phyloP scores from a whole-genome alignment of 306 rosid genomes.

The Mimosa pudica region DNA sequence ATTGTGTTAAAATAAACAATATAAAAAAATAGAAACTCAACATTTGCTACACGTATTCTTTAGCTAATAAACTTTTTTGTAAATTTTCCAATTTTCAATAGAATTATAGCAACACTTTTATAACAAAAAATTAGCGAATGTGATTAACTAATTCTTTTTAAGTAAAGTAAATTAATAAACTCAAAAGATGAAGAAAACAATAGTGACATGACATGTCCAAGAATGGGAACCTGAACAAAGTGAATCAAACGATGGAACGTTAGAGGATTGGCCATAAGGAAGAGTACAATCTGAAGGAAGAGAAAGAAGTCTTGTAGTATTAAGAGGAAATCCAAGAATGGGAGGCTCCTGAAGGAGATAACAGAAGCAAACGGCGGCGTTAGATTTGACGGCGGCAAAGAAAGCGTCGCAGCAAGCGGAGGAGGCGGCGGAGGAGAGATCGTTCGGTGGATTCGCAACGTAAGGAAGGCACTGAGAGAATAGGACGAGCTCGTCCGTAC shows the following conservation, averaged over 20 bases:
- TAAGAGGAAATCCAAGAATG: slow-evolving; percentile 70
- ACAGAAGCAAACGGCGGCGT: slow-evolving; percentile 56
- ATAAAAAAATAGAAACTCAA: too few relatives aligned
- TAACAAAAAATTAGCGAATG: too few relatives aligned
- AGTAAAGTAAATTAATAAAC: neutral
- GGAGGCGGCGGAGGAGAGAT: slow-evolving; percentile 52
- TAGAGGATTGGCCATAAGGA: neutral
- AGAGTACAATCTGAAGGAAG: slow-evolving; percentile 55
- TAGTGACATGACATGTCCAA: neutral
- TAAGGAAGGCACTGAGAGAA: slow-evolving; percentile 67
- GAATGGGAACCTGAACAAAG: slow-evolving; percentile 49
- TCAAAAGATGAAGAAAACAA: neutral
- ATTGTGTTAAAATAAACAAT: too few relatives aligned
- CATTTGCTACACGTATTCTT: too few relatives aligned
- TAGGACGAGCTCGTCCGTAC: slow-evolving; percentile 52
- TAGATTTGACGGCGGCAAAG: slow-evolving; percentile 37
- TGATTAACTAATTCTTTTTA: too few relatives aligned
- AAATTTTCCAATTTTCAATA: too few relatives aligned
- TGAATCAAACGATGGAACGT: slow-evolving; percentile 30
- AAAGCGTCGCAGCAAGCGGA: slow-evolving; percentile 59
- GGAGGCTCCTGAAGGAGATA: slow-evolving; percentile 54
- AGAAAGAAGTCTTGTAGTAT: slow-evolving; percentile 52
- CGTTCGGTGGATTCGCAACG: slow-evolving; percentile 69
- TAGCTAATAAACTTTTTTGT: too few relatives aligned
- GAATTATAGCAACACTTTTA: too few relatives aligned